Conservation (phyloP, 768 basidiomycete genomes). For the Tricholoma hemisulphureum region DNA sequence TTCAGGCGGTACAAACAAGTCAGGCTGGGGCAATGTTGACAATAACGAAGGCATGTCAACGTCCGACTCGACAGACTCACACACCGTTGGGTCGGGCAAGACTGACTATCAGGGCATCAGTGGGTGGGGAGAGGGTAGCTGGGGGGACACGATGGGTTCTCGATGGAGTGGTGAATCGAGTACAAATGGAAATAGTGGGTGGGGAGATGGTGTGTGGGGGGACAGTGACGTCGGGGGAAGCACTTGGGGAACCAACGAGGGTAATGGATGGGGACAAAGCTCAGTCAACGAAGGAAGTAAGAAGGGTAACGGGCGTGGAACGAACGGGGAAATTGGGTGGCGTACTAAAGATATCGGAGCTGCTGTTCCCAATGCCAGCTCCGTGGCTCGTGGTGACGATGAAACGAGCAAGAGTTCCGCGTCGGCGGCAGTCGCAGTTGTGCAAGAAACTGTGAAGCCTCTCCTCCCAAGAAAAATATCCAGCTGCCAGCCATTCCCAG, state of each 20-base stretch:
- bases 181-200: neutral
- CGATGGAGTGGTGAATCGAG: neutral
- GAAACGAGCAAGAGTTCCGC: neutral
- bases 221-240: neutral
- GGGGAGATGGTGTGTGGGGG: conserved; percentile 1
- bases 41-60: neutral
- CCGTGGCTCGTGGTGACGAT: neutral
- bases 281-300: neutral
- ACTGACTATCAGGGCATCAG: neutral
- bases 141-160: neutral
- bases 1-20: neutral
- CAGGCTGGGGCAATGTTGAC: neutral
- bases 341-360: neutral
- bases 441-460: neutral
- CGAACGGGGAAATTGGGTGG: neutral
- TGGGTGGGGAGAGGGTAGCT: neutral
- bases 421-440: neutral
- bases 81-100: neutral
- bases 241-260: neutral
- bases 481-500: neutral
- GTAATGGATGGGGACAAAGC: neutral
- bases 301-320: conserved; percentile 1
- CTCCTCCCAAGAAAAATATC: neutral
- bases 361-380: neutral
- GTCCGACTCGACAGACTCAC: neutral